Percentiles rank a stretch among this genome's conserved stretches.
These are phyloP conservation scores for Pestalotiopsis sp. DNA, from an alignment of 2,329 filamentous ascomycete genomes.

Conservation along the genomic window DNA sequence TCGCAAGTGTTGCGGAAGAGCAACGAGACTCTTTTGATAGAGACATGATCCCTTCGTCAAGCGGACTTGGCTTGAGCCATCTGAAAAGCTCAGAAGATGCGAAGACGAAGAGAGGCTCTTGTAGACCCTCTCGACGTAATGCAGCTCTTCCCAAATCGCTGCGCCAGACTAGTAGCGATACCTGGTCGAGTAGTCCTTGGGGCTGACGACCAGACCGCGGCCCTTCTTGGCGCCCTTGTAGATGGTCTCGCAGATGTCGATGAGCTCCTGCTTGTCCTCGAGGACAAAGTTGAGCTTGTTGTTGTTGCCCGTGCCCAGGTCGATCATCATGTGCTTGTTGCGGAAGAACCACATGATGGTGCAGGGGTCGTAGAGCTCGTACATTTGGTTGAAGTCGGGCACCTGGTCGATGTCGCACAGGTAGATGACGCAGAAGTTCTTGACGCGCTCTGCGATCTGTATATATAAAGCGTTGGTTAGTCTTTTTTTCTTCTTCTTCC, in stretches of 20 bases:
- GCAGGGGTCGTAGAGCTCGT: constrained; percentile 87
- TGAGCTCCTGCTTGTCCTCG: constrained; percentile 97
- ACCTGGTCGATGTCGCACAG: constrained; percentile 91
- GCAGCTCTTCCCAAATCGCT: too few relatives aligned
- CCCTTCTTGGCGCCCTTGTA: constrained; percentile 99
- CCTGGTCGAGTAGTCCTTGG: constrained; percentile 66
- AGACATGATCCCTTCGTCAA: too few relatives aligned
- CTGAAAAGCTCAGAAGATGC: too few relatives aligned
- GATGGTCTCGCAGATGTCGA: constrained; percentile 97
- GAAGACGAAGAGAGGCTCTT: too few relatives aligned
- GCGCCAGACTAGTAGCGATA: constrained; percentile 30
- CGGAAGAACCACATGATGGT: constrained; percentile 98
- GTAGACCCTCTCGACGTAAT: too few relatives aligned
- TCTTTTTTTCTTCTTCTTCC: neutral
- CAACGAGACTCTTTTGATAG: too few relatives aligned
- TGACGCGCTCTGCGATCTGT: constrained; percentile 84
- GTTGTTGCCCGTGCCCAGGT: constrained; percentile 98
- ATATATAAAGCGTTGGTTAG: neutral
- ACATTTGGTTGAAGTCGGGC: constrained; percentile 95
- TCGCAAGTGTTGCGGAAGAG: too few relatives aligned
- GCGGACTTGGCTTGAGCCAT: too few relatives aligned
- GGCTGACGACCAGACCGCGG: constrained; percentile 91
- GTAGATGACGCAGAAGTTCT: constrained; percentile 93
- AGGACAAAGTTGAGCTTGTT: constrained; percentile 97
- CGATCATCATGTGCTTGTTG: constrained; percentile 99